Base-by-base conservation (phyloP, 192 early-diverging fungal genomes). In the Funneliformis mosseae region DNA sequence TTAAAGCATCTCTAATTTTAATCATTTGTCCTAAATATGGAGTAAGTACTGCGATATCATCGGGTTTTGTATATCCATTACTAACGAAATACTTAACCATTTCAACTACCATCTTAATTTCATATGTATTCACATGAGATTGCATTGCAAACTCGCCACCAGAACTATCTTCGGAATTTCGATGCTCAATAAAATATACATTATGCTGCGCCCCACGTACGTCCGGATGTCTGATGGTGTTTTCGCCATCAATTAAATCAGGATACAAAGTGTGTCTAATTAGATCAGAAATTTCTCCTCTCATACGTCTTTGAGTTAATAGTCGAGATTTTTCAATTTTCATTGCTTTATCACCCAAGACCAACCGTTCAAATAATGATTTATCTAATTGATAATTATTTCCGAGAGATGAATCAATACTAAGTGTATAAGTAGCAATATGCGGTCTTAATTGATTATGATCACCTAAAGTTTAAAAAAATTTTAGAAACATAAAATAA, bases 11-110 rank as follows among this genome's bases (percentile, higher is more conserved):
- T 25, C 81, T 74, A 14, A 91, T 81, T 45, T 85, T 85, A 2
- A 84, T 80, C 10, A 84, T 83, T n/a, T 91, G 90, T 11, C 88
- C 90, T 0, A 87, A 79, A 33, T 91, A 91, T 27, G 87, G 87
- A 7, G 90, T 91, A 25, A 91, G 79, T 25, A 91, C 84, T 0
- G 90, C 84, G 68, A 91, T 91, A 27, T 88, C 86, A 0, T 80
- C 83, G 0, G 81, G 82, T 33, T 83, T 63, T 38, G 81, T 78
- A 61, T 89, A 88, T 25, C 90, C 90, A 76, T 89, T 87, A 38
- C 84, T 80, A 55, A 91, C 82, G 5, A 91, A 78, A 61, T 91
- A 88, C 0, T 82, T 80, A 0, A 87, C 84, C 4, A 91, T 64
- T 16, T 83, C 78, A 8, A 84, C 86, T 2, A 85, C 84, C 88